phyloP scores from a whole-genome alignment of 2,329 filamentous ascomycete genomes.

The Botrytis elliptica region DNA sequence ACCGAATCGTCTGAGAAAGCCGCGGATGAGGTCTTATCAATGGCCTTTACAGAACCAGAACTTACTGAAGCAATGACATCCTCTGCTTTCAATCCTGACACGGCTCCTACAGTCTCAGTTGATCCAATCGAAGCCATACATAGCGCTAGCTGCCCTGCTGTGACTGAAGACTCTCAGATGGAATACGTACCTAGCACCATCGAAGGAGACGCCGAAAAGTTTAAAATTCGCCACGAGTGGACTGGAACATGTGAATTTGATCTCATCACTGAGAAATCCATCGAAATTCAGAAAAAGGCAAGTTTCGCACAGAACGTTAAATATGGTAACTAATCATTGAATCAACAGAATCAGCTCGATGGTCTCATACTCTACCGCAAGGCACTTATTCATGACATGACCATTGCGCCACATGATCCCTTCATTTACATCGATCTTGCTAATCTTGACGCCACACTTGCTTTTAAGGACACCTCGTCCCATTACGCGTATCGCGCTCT shows the following conservation, averaged over 20 bases:
- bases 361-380: slow-evolving; percentile 23
- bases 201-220: background rate
- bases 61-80: background rate
- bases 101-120: background rate
- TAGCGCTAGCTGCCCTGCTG: background rate
- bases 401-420: slow-evolving; percentile 28
- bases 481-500: slow-evolving; percentile 29
- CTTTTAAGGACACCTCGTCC: slow-evolving; percentile 31
- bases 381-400: slow-evolving; percentile 20
- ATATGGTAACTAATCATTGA: background rate
- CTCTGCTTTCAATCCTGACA: background rate
- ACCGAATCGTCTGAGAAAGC: background rate
- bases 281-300: slow-evolving; percentile 25
- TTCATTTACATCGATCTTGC: slow-evolving; percentile 24
- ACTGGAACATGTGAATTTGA: slow-evolving; percentile 29
- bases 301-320: background rate
- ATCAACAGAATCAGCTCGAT: slow-evolving; percentile 24
- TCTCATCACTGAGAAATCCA: background rate
- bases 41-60: background rate
- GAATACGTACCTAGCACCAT: background rate
- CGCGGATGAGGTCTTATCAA: background rate
- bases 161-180: background rate
- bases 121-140: background rate
- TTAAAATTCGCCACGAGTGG: slow-evolving; percentile 29
- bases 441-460: slow-evolving; percentile 25